Base-by-base conservation (phyloP, 768 basidiomycete species). In the Suillus discolor region DNA sequence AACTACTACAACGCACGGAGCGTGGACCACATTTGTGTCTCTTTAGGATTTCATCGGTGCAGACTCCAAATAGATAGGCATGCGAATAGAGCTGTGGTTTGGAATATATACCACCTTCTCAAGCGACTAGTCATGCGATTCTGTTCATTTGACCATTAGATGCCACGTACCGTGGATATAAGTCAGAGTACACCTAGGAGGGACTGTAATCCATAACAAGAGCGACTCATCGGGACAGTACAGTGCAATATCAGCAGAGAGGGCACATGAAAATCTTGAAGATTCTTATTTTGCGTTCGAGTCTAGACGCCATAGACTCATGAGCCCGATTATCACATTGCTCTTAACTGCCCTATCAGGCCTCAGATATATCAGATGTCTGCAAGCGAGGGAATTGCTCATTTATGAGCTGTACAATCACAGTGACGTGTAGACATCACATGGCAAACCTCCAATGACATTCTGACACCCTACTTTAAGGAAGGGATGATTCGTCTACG, bases 401-500 rank as follows among this genome's bases (percentile, higher is more conserved):
- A n/a, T 55, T 13, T 20, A 20, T 55, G 31, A 55, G 12, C 20
- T 55, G 20, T 34, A 34, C 12, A 2, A n/a, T n/a, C 12, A 31
- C 28, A n/a, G 20, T 13, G 34, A 55, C 6, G 3, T 55, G 20
- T 36, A n/a, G 28, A 51, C 2, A 53, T 55, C 54, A 55, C 6
- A 55, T n/a, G 34, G 54, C 12, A 55, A 55, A 36, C 20, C 31
- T 54, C 25, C 28, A 54, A 28, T 55, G 6, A 12, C 20, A 34
- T 55, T 25, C 28, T 18, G 57, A 16, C 25, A 42, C 25, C 25
- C 6, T 7, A 20, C 39, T 42, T 51, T 68, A 67, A 31, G 49
- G 47, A 16, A 69, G 68, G 13, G 61, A 23, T 18, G 83, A 78
- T 71, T 92, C 90, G 64, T 92, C 90, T 1, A 80, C 82, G 68